These are phyloP conservation scores for Pythium grandisporangium DNA, from an alignment of 352 stramenopile genomes.

Conservation along the genomic window DNA sequence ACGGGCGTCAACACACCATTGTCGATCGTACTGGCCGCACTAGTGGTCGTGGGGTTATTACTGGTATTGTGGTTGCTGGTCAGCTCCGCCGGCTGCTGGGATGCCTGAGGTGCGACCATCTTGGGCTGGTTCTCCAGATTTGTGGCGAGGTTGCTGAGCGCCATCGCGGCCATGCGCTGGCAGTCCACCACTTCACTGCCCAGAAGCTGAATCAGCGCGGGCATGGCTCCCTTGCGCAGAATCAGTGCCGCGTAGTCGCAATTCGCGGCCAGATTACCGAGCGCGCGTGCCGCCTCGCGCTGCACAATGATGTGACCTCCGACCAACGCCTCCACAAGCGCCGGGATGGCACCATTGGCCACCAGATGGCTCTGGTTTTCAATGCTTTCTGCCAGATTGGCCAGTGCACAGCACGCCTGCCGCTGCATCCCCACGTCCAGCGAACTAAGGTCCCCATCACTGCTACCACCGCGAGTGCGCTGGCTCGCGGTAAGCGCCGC, in stretches of 20 bases:
- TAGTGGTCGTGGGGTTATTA: too few relatives aligned
- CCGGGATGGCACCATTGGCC: constrained; percentile 78
- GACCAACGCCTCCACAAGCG: constrained; percentile 77
- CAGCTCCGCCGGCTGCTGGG: too few relatives aligned
- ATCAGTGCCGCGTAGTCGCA: constrained; percentile 93
- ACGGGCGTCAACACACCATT: constrained; percentile 85
- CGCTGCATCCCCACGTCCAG: constrained; percentile 75
- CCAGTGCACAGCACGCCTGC: constrained; percentile 91
- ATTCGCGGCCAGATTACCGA: constrained; percentile 94
- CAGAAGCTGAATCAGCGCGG: constrained; percentile 83
- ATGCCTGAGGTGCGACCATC: too few relatives aligned
- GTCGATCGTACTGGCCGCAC: too few relatives aligned
- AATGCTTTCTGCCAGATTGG: constrained; percentile 92
- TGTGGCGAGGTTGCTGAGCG: constrained; percentile 91
- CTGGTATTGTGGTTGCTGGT: too few relatives aligned
- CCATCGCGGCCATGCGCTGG: constrained; percentile 94
- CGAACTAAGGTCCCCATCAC: too few relatives aligned
- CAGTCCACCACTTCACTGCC: constrained; percentile 87
- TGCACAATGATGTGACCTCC: constrained; percentile 76
- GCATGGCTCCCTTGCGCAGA: constrained; percentile 77
- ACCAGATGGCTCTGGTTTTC: constrained; percentile 92
- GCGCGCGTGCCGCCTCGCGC: constrained; percentile 86
- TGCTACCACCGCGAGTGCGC: too few relatives aligned
- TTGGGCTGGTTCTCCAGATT: constrained; percentile 93
- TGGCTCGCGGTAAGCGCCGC: constrained; percentile 51